phyloP scores from a whole-genome alignment of 495 filamentous ascomycete genomes.

The Talaromyces wortmannii region DNA sequence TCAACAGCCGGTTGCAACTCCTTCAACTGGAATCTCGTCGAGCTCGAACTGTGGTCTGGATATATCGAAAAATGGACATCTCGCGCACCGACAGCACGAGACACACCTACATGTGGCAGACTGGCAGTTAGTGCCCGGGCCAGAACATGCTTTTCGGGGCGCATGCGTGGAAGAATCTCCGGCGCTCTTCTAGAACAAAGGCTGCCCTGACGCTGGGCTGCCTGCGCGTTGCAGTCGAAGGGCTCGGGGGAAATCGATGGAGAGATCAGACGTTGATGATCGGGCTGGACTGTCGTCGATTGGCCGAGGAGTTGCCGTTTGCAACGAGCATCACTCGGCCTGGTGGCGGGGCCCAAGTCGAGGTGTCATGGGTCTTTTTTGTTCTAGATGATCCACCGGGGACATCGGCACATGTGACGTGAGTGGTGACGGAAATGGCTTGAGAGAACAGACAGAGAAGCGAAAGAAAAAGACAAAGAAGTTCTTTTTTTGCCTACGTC shows the following conservation, averaged over 20 bases:
- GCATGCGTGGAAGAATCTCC: not conserved
- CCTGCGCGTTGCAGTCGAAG: not conserved
- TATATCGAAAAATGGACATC: no score
- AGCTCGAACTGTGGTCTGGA: no score
- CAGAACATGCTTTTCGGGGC: not conserved
- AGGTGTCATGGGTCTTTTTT: slow-evolving; percentile 16
- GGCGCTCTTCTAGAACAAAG: not conserved
- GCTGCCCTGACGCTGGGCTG: not conserved
- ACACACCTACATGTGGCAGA: not conserved
- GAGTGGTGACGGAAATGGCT: no score
- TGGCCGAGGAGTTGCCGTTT: not conserved
- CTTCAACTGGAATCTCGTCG: no score
- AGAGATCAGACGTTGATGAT: no score
- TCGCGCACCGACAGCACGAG: no score
- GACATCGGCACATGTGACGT: no score
- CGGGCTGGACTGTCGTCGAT: not conserved
- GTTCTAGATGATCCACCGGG: no score
- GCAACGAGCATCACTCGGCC: not conserved
- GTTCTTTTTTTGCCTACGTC: not conserved
- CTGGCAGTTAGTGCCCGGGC: not conserved
- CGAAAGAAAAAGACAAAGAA: no score
- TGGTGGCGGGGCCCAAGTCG: slow-evolving; percentile 11
- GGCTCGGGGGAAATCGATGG: not conserved
- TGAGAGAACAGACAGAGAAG: no score
- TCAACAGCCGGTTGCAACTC: no score